Base-by-base conservation (phyloP, 306 rosid genomes). In the Amphicarpaea edgeworthii region DNA sequence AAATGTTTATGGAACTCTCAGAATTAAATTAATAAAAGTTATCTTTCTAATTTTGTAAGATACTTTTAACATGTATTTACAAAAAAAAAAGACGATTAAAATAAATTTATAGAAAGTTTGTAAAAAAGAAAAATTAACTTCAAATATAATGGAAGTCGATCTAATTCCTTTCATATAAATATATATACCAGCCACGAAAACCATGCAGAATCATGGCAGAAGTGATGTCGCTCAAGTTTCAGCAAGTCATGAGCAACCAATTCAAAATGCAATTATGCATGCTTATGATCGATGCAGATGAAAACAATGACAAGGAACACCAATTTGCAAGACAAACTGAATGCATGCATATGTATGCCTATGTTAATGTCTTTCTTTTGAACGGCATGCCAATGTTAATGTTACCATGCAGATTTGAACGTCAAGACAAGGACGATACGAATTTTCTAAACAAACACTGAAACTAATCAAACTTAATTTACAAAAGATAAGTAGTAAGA, bases 391-490 rank as follows among this genome's bases (percentile, higher is more conserved):
- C n/a, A n/a, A n/a, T n/a, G n/a, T n/a, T 28, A 28, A 28, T n/a
- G n/a, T 41, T 57, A 23, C 28, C 68, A 2, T 45, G 78, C 49
- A 20, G 2, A 10, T 42, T 72, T 7, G 40, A 34, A 7, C 9
- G 40, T 34, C 20, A 58, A 58, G 20, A 58, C 9, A 58, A 58
- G 14, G 38, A 54, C 32, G 38, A 54, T n/a, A 12, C 14, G 16
- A 24, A 55, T 23, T 23, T 57, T 17, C 38, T 12, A 26, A 19
- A 26, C 45, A 54, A 43, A 71, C 40, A 70, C 20, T 40, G 71
- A 77, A 66, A 69, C 75, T 59, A 62, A 54, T 30, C 71, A 83
- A 68, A 60, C 24, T 45, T 28, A 28, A 28, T 28, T 49, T 76
- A 84, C 78, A 73, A 63, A 40, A 20, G 7, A 57, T 12, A 28